Evolutionary conservation across 2,329 filamentous ascomycete species (phyloP), one percentile per base, ranked within the genome.

Genomic region (Penicillium nordicum): DNA sequence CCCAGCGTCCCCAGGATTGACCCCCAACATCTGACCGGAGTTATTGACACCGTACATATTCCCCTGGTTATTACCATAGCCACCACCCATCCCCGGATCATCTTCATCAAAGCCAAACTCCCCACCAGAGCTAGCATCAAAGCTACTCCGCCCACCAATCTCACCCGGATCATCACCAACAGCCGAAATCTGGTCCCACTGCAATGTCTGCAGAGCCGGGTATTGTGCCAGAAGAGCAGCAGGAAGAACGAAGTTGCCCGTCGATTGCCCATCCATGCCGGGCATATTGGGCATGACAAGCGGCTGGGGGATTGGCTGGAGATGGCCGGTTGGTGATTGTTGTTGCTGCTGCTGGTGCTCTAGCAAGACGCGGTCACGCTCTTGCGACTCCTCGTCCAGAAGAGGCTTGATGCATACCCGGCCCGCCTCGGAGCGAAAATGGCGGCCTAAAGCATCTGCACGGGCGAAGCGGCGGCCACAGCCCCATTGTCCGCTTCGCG

Each of bases 391-490:
- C 75, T 99, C 94, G 62, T 99, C 94, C 1, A 99, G 82, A 12
- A 99, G 78, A n/a, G 94, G 92, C 66, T 96, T 96, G 76, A 99
- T 99, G 71, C 94, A 99, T 51, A 97, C 90, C 32, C 94, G 85
- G 7, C 94, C 94, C 3, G 94, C 94, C 77, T 99, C 94, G 2
- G 91, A 96, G 51, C 94, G 84, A 79, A 99, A 99, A 76, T 97
- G 94, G 11, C 92, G 85, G 2, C 94, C 94, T 2, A 99, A 81
- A 5, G 94, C 94, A 78, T 99, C 94, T 5, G 94, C 94, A 65
- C 94, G 90, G 16, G 94, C 94, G 73, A 99, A 99, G 10, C 92
- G 85, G 59, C 94, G 84, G 4, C 91, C 91, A 65, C 94, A 99
- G 21, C 94, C 94, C 94, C 94, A 99, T 63, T 89, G 85, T 5